Evolutionary conservation across 345 rosid species (phyloP), one percentile per base, ranked within the genome.

Genomic region (Arabidopsis arenosa): DNA sequence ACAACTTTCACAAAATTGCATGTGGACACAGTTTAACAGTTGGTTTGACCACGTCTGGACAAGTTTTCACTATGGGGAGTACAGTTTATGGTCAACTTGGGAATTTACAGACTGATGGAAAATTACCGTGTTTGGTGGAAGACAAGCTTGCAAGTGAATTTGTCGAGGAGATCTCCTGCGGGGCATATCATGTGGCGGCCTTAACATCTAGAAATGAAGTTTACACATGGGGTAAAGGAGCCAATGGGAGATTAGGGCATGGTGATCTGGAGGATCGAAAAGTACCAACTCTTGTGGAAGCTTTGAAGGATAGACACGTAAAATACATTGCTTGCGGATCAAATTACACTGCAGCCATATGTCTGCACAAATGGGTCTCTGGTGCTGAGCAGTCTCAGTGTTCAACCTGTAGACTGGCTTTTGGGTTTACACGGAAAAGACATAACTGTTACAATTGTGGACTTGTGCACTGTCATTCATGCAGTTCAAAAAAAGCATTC

Each of bases 361-460:
- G 99, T 84, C 87, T 90, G 43, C 97, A 92, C 80, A 95, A 88
- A 79, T 95, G 96, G 97, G 97, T 92, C 52, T 89, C 97, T 56
- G 95, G 97, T 78, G 86, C 93, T 8, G 99, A 95, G 75, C 97
- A 90, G 84, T 90, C 97, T 75, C 97, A 92, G 66, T 95, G 97
- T 75, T 89, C 99, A 11, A 76, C 91, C 5, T 95, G 99, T 75
- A 87, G 97, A 75, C 91, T 85, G 53, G 92, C 97, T 60, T 95
- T 95, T 69, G 97, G 97, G 39, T 92, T 95, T 71, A 95, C 97
- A 70, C 77, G 99, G 64, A 95, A 95, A 82, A 86, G 97, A 68
- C 99, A 92, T 78, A 95, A 92, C 80, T 95, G 99, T 84, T 95
- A 92, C 63, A 92, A 95, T 40, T 95, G 99, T 82, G 99, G 99